phyloP scores from a whole-genome alignment of 75 land plant species.

The Chamaecyparis obtusa region DNA sequence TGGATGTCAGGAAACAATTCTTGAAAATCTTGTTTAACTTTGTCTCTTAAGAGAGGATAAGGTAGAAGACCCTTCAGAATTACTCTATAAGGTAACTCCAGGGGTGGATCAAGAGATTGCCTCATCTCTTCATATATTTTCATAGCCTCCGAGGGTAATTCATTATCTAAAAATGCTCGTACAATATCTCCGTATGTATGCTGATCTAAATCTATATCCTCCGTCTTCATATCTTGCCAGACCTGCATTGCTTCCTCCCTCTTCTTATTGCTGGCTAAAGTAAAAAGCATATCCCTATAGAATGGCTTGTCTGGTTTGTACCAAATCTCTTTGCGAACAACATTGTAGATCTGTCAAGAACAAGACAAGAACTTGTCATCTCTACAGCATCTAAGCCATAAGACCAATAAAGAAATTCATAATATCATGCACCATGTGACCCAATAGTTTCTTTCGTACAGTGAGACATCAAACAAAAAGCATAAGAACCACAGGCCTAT shows the following conservation, averaged over 20 bases:
- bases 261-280: conserved; percentile 73
- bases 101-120: conserved; percentile 54
- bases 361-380: neutral
- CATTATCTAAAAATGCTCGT: conserved; percentile 61
- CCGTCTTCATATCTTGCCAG: conserved; percentile 62
- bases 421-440: neutral
- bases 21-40: conserved; percentile 64
- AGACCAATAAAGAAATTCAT: neutral
- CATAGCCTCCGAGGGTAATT: conserved; percentile 61
- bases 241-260: conserved; percentile 56
- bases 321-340: conserved; percentile 90
- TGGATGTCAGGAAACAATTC: conserved; percentile 60
- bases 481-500: neutral
- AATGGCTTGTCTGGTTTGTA: conserved; percentile 86
- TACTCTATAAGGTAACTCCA: conserved; percentile 58
- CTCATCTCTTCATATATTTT: conserved; percentile 75
- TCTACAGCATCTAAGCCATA: neutral
- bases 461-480: neutral
- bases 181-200: conserved; percentile 75
- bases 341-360: conserved; percentile 63
- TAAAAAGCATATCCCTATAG: conserved; percentile 83
- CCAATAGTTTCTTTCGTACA: neutral
- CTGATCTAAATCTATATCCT: conserved; percentile 65
- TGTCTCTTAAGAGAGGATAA: conserved; percentile 60
- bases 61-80: conserved; percentile 65